Base-by-base conservation (phyloP, 768 basidiomycete genomes). In the Russula sp. region DNA sequence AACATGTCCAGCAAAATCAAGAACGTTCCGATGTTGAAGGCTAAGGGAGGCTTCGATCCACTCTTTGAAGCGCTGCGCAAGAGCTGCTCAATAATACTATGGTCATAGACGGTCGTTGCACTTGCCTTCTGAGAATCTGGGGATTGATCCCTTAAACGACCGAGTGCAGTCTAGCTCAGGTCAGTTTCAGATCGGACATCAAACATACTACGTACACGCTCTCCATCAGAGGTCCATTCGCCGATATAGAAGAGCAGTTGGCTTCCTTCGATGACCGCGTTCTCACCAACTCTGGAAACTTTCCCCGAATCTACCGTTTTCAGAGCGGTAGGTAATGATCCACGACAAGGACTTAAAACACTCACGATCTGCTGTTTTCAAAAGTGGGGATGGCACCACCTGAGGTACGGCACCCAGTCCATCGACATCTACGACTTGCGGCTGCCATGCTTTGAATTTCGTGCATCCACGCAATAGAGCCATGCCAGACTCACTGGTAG, bases 31-130 rank as follows among this genome's bases (percentile, higher is more conserved):
- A 68, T 81, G 79, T 14, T 75, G 67, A 28, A 83, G 71, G 24
- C 72, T 71, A 59, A 78, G 73, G 79, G 79, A 82, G 51, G 77
- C 76, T 32, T 75, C 71, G 1, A 80, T 76, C 67, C 81, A 78
- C 53, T 75, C 72, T 69, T 78, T 71, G 65, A 81, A 79, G 13
- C 75, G 74, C 80, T 82, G 56, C 6, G 51, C 49, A 62, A 49
- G 50, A 11, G n/a, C 30, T 42, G 38, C 36, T 22, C 24, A 57
- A 34, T 32, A 1, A 8, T 51, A 36, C 22, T 11, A 28, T n/a
- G 11, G 22, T 20, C 40, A 26, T 42, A 38, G 5, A 6, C 51
- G 11, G n/a, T 22, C 22, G 40, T 16, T 20, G 50, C 10, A 57
- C 64, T 57, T 49, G 30, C 67, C 40, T 20, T 52, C 40, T 66